Percentiles rank a stretch among this genome's conserved stretches.
These are phyloP conservation scores for Nemania abortiva DNA, from an alignment of 2,329 filamentous ascomycete genomes.

Conservation along the genomic window DNA sequence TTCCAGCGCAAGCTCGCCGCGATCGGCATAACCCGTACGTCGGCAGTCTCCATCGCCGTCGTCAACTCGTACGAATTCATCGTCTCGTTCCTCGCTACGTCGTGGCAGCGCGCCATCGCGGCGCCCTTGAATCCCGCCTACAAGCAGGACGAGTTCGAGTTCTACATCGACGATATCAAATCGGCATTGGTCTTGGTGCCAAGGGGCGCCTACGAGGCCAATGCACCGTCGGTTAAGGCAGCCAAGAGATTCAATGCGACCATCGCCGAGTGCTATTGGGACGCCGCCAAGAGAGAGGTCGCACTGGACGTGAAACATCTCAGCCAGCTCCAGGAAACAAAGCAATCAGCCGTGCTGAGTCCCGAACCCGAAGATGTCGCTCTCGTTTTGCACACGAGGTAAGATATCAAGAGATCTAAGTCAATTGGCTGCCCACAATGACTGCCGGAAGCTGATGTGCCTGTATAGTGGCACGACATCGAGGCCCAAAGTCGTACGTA, in stretches of 20 bases:
- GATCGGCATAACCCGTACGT: constrained; percentile 75
- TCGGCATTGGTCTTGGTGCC: constrained; percentile 84
- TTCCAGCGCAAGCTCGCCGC: constrained; percentile 84
- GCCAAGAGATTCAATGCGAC: constrained; percentile 83
- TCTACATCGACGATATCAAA: constrained; percentile 89
- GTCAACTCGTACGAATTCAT: constrained; percentile 91
- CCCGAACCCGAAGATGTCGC: constrained; percentile 83
- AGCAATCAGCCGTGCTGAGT: constrained; percentile 55
- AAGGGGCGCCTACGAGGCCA: constrained; percentile 73
- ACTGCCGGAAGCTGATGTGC: constrained; percentile 43
- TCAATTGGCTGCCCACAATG: not conserved
- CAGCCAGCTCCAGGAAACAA: constrained; percentile 70
- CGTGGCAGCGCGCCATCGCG: constrained; percentile 86
- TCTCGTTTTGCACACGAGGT: constrained; percentile 82
- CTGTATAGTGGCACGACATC: constrained; percentile 78
- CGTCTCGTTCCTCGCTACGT: constrained; percentile 84
- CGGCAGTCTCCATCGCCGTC: constrained; percentile 84
- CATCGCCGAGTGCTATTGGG: constrained; percentile 89
- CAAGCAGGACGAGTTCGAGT: constrained; percentile 91
- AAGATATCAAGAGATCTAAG: constrained; percentile 22
- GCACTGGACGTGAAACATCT: constrained; percentile 82
- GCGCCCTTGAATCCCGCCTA: constrained; percentile 90
- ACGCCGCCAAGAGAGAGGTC: constrained; percentile 72
- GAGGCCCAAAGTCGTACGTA: constrained; percentile 80
- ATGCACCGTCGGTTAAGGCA: constrained; percentile 79